Base-by-base conservation (phyloP, 1,284 basidiomycete genomes). In the Trichosporon sp. region DNA sequence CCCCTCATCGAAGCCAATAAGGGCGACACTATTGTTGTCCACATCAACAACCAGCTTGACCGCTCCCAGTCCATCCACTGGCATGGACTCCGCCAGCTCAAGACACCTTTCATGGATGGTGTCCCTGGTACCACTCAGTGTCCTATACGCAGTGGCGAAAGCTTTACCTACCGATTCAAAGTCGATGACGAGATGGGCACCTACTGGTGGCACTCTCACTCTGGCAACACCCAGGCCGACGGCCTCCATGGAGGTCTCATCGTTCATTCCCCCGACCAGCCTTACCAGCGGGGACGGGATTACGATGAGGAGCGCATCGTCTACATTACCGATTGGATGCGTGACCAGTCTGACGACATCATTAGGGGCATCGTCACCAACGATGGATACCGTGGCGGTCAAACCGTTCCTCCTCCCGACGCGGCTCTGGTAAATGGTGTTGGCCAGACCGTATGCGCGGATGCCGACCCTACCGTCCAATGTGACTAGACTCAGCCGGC, bases 131-230 rank as follows among this genome's bases (percentile, higher is more conserved):
- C 78, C 48, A 75, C 78, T 4, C 67, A 68, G 78, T 89, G 89
- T 74, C 88, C 88, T 1, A 88, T 89, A 71, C 83, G 84, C 1
- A 79, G 86, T 0, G 83, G 83, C 0, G 75, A 83, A 21, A 83
- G 82, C 5, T 89, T 88, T 81, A 81, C 85, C 19, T 89, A 89
- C 83, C 56, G 72, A 1, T 79, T 78, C 70, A 73, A 67, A 68
- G 77, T 74, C 46, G 77, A 77, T 1, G 73, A 74, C 1, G 69
- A 70, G 59, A 43, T 26, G 48, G 79, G 79, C 11, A 76, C 78
- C 0, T 78, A 75, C 65, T 80, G 78, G 78, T 79, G 73, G 71
- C 79, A 80, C 71, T 78, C 77, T 16, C 79, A 80, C 68, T 80
- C 70, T 19, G 76, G 66, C 8, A 78, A 79, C 69, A 76, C 77